Conservation (phyloP, 345 rosid genomes). For the Arabidopsis thaliana region DNA sequence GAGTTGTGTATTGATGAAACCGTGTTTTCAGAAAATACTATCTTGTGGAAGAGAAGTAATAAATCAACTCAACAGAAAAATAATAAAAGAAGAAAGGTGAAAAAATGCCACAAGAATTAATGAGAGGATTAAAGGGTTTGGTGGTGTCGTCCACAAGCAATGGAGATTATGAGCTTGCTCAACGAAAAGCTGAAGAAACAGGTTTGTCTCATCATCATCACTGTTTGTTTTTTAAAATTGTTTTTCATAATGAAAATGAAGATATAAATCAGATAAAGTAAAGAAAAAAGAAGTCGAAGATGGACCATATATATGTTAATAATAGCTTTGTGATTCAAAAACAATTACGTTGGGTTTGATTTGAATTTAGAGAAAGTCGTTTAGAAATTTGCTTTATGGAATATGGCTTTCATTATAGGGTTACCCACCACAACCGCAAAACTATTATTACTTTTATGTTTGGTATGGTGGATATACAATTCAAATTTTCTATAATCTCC, state of each 20-base stretch:
- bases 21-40: conserved; percentile 12
- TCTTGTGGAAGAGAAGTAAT: neutral
- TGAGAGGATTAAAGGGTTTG: conserved; percentile 60
- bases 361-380: conserved; percentile 42
- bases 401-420: conserved; percentile 34
- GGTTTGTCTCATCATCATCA: conserved; percentile 51
- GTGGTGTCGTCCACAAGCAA: conserved; percentile 47
- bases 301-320: conserved; percentile 13
- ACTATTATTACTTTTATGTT: conserved; percentile 37
- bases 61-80: neutral
- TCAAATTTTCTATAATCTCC: neutral
- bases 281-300: neutral
- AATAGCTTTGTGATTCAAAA: conserved; percentile 11
- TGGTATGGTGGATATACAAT: conserved; percentile 31
- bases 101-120: conserved; percentile 75
- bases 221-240: neutral
- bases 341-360: conserved; percentile 9
- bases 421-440: conserved; percentile 37
- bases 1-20: conserved; percentile 13
- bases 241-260: conserved; percentile 24
- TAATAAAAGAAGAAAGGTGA: neutral
- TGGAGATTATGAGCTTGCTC: conserved; percentile 78
- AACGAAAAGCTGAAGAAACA: conserved; percentile 95
- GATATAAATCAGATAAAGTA: conserved; percentile 21
- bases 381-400: conserved; percentile 34